These are phyloP conservation scores for Volvox carteri DNA, from an alignment of 163 green algal genomes.

Conservation along the genomic window DNA sequence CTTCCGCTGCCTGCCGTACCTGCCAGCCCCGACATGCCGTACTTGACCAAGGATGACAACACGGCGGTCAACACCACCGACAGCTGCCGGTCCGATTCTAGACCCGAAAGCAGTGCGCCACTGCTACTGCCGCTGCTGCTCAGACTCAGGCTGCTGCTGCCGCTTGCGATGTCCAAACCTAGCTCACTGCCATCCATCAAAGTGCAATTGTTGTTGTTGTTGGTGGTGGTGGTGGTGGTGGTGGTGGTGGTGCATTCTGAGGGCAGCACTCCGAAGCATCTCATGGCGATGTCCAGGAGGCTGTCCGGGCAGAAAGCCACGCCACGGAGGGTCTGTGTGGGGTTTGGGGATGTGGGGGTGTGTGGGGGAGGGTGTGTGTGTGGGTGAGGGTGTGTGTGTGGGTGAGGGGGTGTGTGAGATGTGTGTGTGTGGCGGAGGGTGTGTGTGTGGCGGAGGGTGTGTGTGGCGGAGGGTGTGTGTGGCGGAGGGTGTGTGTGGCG, in stretches of 20 bases:
- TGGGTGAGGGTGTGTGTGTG: background rate
- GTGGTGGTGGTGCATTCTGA: background rate
- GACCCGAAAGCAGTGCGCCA: background rate
- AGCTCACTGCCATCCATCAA: background rate
- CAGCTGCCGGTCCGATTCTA: background rate
- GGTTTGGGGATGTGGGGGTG: too few relatives aligned
- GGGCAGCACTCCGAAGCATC: background rate
- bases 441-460: background rate
- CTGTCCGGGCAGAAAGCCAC: slow-evolving; percentile 34
- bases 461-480: too few relatives aligned
- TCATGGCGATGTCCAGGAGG: slow-evolving; percentile 6
- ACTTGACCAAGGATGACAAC: background rate
- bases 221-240: background rate
- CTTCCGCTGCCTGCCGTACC: slow-evolving; percentile 10
- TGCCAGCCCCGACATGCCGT: background rate
- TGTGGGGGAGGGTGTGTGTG: background rate
- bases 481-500: too few relatives aligned
- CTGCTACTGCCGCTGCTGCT: slow-evolving; percentile 2
- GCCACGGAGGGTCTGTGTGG: background rate
- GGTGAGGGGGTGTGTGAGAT: background rate
- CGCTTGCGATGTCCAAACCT: background rate
- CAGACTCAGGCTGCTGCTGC: too few relatives aligned
- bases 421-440: background rate
- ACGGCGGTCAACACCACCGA: background rate
- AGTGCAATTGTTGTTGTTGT: background rate